Conservation (phyloP, 2,329 filamentous ascomycete genomes). For the Falciphora oryzae region DNA sequence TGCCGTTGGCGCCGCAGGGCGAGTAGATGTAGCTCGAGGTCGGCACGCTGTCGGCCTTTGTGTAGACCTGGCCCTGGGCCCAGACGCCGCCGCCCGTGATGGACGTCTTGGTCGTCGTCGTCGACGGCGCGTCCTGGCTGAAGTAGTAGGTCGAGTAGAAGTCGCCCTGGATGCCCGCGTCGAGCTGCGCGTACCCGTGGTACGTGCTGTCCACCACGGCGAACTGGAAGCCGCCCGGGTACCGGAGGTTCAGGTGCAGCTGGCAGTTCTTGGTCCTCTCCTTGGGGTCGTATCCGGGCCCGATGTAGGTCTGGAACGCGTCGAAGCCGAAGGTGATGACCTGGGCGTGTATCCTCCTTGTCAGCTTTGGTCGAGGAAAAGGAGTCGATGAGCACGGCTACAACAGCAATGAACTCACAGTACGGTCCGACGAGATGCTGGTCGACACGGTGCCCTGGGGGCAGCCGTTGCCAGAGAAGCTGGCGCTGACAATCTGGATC, state of each 20-base stretch:
- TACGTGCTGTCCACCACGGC: constrained; percentile 41
- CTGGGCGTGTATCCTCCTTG: constrained; percentile 17
- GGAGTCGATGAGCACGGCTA: neutral
- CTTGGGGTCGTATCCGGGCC: constrained; percentile 29
- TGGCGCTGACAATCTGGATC: constrained; percentile 35
- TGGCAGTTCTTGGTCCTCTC: constrained; percentile 42
- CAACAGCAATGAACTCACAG: constrained; percentile 22
- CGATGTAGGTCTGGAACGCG: constrained; percentile 41
- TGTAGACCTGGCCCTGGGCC: constrained; percentile 39
- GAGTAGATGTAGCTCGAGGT: constrained; percentile 39
- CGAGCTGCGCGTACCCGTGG: constrained; percentile 42
- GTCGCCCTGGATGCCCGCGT: constrained; percentile 35
- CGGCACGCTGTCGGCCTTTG: constrained; percentile 38
- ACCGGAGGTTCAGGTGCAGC: constrained; percentile 39
- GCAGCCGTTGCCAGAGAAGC: constrained; percentile 38
- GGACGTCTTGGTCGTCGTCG: constrained; percentile 37
- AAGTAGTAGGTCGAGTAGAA: constrained; percentile 44
- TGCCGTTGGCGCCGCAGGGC: constrained; percentile 38
- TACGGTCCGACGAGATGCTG: constrained; percentile 35
- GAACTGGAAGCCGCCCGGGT: constrained; percentile 42
- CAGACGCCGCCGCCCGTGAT: constrained; percentile 36
- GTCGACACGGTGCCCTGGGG: constrained; percentile 37
- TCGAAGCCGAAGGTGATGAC: constrained; percentile 43
- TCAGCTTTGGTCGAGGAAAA: neutral
- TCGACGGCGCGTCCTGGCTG: constrained; percentile 37